A percentile compares a stretch with the other conserved stretches of the same genome.
phyloP scores from a whole-genome alignment of 2,329 filamentous ascomycete species.

The Cytospora mali region DNA sequence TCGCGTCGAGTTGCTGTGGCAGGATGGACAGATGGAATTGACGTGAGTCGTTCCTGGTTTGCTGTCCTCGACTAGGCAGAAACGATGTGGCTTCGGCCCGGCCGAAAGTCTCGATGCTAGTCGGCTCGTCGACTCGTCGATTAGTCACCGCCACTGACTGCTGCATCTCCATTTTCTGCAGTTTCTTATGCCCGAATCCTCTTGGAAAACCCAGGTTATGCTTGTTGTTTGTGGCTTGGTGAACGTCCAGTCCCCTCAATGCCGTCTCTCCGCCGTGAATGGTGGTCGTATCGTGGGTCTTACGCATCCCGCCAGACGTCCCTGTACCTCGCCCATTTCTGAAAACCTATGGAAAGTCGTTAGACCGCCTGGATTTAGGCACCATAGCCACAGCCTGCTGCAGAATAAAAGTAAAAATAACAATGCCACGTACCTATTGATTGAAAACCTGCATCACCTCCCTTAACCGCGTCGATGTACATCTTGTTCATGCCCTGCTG shows the following conservation, averaged over 20 bases:
- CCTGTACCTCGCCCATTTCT: slow-evolving; percentile 60
- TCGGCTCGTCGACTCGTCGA: background rate
- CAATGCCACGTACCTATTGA: slow-evolving; percentile 51
- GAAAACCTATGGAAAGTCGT: slow-evolving; percentile 49
- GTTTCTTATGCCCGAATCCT: too few species aligned
- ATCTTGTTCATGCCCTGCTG: slow-evolving; percentile 55
- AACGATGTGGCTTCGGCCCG: background rate
- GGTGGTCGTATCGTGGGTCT: background rate
- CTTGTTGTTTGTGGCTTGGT: too few species aligned
- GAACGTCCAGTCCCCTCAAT: too few species aligned
- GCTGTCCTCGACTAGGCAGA: background rate
- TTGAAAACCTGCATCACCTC: slow-evolving; percentile 53
- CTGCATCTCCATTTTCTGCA: background rate
- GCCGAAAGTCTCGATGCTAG: background rate
- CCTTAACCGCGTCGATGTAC: slow-evolving; percentile 58
- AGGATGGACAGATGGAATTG: background rate
- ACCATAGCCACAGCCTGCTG: background rate
- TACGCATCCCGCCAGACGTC: slow-evolving; percentile 54
- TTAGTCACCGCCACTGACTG: background rate
- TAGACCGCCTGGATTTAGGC: slow-evolving; percentile 10
- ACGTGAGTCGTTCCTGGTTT: too few species aligned
- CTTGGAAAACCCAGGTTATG: background rate
- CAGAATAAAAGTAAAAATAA: background rate
- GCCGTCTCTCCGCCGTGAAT: background rate
- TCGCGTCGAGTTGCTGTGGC: slow-evolving; percentile 1